Evolutionary conservation across 306 rosid genomes (phyloP).

Genomic region (Lathyrus sativus): DNA sequence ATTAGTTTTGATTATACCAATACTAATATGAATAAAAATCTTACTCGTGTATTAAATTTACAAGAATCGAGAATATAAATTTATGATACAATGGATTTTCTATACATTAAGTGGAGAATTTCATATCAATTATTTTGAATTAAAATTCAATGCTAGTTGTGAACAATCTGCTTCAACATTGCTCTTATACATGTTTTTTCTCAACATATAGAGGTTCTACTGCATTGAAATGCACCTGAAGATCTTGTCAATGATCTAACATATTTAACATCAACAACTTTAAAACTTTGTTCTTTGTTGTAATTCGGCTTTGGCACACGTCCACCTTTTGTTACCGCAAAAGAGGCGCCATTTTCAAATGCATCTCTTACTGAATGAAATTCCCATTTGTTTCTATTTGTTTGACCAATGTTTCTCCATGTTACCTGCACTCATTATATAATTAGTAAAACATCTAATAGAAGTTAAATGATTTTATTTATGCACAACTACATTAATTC

Average conservation of each 20-base stretch:
- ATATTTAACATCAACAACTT: slow-evolving; percentile 33
- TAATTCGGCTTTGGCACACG: slow-evolving; percentile 36
- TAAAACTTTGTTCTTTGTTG: slow-evolving; percentile 21
- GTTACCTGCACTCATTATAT: slow-evolving; percentile 34
- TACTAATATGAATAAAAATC: too few species aligned
- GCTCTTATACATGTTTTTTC: too few species aligned
- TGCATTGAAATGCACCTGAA: slow-evolving; percentile 36
- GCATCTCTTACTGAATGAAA: slow-evolving; percentile 40
- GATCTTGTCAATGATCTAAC: slow-evolving; percentile 35
- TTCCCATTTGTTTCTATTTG: slow-evolving; percentile 25
- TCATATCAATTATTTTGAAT: too few species aligned
- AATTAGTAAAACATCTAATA: not conserved
- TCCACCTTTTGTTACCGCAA: slow-evolving; percentile 25
- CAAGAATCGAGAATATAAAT: too few species aligned
- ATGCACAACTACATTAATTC: not conserved
- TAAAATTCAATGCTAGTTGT: too few species aligned
- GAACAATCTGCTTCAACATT: too few species aligned
- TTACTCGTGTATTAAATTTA: too few species aligned
- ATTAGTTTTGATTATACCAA: too few species aligned
- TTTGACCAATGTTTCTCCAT: slow-evolving; percentile 38
- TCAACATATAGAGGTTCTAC: slow-evolving; percentile 34
- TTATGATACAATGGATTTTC: too few species aligned
- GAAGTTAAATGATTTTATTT: not conserved
- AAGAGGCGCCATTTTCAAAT: slow-evolving; percentile 11
- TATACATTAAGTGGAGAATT: too few species aligned